phyloP scores from a whole-genome alignment of 2,329 filamentous ascomycete genomes.

The Rhynchosporium secalis region DNA sequence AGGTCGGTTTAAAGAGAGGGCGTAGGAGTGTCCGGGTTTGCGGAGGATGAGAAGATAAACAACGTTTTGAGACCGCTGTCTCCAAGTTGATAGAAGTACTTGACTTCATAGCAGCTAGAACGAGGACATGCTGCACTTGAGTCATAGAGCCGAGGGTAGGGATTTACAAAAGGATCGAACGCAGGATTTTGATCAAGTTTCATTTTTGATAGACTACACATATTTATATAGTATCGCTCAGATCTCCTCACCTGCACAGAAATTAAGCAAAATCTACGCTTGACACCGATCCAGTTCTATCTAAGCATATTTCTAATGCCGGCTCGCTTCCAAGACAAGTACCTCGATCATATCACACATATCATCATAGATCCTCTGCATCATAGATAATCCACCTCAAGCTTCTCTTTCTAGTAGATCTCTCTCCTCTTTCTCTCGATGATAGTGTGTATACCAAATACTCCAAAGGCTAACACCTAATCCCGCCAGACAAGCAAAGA shows the following conservation, averaged over 20 bases:
- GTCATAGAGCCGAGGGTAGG: no score
- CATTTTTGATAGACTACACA: no score
- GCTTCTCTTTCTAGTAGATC: constrained; percentile 26
- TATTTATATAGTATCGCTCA: no score
- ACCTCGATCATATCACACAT: neutral
- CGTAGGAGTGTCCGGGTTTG: neutral
- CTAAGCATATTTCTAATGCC: constrained; percentile 1
- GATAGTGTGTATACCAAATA: constrained; percentile 47
- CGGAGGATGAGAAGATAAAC: neutral
- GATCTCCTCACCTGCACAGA: neutral
- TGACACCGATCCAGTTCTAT: neutral
- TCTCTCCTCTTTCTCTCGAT: constrained; percentile 31
- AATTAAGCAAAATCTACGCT: neutral
- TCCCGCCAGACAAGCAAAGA: constrained; percentile 69
- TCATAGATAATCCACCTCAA: neutral
- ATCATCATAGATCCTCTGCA: neutral
- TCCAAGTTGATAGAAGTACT: no score
- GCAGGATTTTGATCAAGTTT: no score
- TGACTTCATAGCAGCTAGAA: no score
- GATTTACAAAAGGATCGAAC: no score
- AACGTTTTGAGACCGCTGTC: no score
- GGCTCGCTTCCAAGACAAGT: neutral
- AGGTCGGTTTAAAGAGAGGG: neutral
- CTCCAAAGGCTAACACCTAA: constrained; percentile 69
- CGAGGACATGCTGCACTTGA: no score